phyloP scores from a whole-genome alignment of 768 basidiomycete genomes.

The Chalciporus pseudorubinellus region DNA sequence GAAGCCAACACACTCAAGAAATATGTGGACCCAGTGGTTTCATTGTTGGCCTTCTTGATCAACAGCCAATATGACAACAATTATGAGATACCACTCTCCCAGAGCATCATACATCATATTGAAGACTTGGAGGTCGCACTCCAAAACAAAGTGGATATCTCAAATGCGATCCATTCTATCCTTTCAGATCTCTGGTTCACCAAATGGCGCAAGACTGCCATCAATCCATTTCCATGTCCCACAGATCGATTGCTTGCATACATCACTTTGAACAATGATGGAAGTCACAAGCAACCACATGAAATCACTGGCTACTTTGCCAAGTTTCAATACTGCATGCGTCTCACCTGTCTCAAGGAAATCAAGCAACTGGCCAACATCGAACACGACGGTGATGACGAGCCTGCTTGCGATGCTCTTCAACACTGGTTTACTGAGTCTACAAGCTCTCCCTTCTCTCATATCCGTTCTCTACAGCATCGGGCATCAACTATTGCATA shows the following conservation, averaged over 20 bases:
- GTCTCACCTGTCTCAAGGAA: neutral
- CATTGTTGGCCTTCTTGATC: too few species aligned
- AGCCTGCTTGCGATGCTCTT: neutral
- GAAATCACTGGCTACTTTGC: neutral
- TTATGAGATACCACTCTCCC: too few species aligned
- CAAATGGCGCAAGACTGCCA: neutral
- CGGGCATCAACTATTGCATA: neutral
- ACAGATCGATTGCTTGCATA: conserved; percentile 2
- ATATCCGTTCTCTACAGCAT: neutral
- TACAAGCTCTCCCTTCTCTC: neutral
- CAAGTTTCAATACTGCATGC: conserved; percentile 8
- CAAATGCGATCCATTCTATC: too few species aligned
- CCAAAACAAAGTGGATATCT: too few species aligned
- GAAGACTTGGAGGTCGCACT: too few species aligned
- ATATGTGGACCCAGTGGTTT: too few species aligned
- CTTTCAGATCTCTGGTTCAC: conserved; percentile 6
- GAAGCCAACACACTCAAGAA: too few species aligned
- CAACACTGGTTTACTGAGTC: neutral
- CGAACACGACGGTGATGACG: neutral
- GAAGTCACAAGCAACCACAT: neutral
- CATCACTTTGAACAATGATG: neutral
- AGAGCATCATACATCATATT: too few species aligned
- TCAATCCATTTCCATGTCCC: conserved; percentile 12
- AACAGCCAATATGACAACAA: too few species aligned
- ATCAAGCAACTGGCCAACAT: neutral